Evolutionary conservation across 345 rosid genomes (phyloP), one percentile per base, ranked within the genome.

Genomic region (Lepidium sativum): DNA sequence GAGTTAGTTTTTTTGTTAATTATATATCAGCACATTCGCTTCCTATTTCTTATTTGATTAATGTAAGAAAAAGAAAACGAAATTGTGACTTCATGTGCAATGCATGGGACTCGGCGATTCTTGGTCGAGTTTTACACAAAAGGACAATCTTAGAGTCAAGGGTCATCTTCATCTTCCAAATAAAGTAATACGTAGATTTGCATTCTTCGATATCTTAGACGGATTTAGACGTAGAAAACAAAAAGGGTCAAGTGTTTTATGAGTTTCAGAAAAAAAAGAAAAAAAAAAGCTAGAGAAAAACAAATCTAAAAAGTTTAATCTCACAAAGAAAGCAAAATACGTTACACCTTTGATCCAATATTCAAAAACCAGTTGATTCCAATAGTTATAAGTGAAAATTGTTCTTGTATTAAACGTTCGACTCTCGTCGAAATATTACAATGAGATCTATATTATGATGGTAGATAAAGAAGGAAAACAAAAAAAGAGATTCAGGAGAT

Each of bases 401-500:
- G 6, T 47, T 51, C 16, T 56, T 41, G 29, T 56, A 56, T 48
- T 40, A 20, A 71, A 63, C 25, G 50, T 45, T n/a, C n/a, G n/a
- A n/a, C n/a, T n/a, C n/a, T n/a, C n/a, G n/a, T n/a, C n/a, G n/a
- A n/a, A n/a, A n/a, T n/a, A n/a, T n/a, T n/a, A n/a, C n/a, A n/a
- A n/a, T n/a, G 55, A 59, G 71, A 65, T 65, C 55, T 71, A 45
- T 37, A 52, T 23, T 12, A 58, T 65, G 4, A 57, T 57, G 41
- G 45, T 41, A 62, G 39, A 37, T 1, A 32, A n/a, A n/a, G 15
- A 12, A n/a, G 31, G 9, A 64, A 48, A 1, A 27, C 31, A 56
- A 5, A 52, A 40, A n/a, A 70, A 53, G n/a, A 5, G 16, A 18
- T 53, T 70, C 43, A 73, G 20, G 77, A 88, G 53, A 81, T 67